Evolutionary conservation across 768 basidiomycete species (phyloP), one percentile per base, ranked within the genome.

Genomic region (Suillus bovinus): DNA sequence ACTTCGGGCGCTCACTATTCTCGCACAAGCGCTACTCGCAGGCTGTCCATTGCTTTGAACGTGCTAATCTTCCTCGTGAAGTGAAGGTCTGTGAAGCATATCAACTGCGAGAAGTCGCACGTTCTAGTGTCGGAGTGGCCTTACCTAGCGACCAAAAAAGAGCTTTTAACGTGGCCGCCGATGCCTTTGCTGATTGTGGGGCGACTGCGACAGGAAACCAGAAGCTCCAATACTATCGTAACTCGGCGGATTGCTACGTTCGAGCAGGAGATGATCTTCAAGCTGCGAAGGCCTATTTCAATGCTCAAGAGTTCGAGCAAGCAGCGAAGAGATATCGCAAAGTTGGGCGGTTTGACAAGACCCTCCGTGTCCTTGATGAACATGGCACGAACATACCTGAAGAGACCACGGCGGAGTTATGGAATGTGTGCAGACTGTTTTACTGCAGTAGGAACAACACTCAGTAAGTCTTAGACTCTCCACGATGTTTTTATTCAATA

Each of bases 41-140:
- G 63, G 85, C 87, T 0, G 80, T 78, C 75, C 77, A 83, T 52
- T 84, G 83, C 61, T 87, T 81, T 46, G 77, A 80, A 53, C 78
- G 81, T 4, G 88, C 87, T 1, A 71, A 64, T 2, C 67, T 77
- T 52, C 71, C 64, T 0, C 77, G 78, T 17, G 78, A 86, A 70
- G 79, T 72, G 20, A 76, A 71, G 4, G 77, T 86, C 14, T 79
- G 86, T 2, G 64, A 80, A 9, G 84, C 87, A 0, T 87, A 84
- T 65, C 76, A 80, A 57, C 77, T 86, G 5, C 81, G 85, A 59
- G 81, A 85, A 63, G 69, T 78, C 31, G 87, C 87, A 10, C 74
- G 79, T 47, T 61, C 68, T 54, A 27, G 72, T 64, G 36, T 70
- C 2, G 71, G 75, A 53, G 65, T 75, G 29, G 70, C 72, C 4